Conservation (phyloP, 345 rosid genomes). For the Citrus reticulata region DNA sequence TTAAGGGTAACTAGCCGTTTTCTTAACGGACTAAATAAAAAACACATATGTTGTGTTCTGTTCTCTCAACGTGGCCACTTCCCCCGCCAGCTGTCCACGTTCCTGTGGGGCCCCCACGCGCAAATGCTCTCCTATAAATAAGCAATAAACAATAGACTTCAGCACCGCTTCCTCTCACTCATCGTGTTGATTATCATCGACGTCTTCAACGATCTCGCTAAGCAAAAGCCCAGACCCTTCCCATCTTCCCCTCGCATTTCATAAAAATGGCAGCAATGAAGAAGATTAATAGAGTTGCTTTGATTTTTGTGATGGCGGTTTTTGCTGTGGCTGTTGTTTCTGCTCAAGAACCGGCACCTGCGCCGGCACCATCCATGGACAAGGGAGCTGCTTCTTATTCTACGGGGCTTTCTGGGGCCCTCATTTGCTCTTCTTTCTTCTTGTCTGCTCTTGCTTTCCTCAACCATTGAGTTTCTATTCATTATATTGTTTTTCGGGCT, state of each 20-base stretch:
- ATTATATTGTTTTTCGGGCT: too few species aligned
- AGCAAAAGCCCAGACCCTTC: too few species aligned
- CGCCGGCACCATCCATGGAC: slow-evolving; percentile 26
- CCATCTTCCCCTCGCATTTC: not conserved
- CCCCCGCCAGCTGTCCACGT: slow-evolving; percentile 22
- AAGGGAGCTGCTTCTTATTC: slow-evolving; percentile 34
- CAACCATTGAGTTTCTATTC: slow-evolving; percentile 1
- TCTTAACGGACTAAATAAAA: not conserved
- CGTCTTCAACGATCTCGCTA: too few species aligned
- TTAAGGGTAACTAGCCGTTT: slow-evolving; percentile 2
- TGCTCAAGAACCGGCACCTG: slow-evolving; percentile 17
- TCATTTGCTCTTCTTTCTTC: slow-evolving; percentile 30
- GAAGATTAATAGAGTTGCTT: not conserved
- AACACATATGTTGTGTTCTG: not conserved
- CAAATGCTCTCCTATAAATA: not conserved
- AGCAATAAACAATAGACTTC: too few species aligned
- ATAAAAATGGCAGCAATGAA: not conserved
- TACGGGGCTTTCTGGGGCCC: slow-evolving; percentile 22
- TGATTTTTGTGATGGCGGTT: slow-evolving; percentile 2
- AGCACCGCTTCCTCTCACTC: not conserved
- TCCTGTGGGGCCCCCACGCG: slow-evolving; percentile 9
- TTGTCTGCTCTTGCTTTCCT: slow-evolving; percentile 30
- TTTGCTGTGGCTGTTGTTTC: not conserved
- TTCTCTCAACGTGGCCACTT: not conserved
- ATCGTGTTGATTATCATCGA: not conserved